These are phyloP conservation scores for Themeda triandra DNA, from an alignment of 176 grass and related monocot species.

Conservation along the genomic window DNA sequence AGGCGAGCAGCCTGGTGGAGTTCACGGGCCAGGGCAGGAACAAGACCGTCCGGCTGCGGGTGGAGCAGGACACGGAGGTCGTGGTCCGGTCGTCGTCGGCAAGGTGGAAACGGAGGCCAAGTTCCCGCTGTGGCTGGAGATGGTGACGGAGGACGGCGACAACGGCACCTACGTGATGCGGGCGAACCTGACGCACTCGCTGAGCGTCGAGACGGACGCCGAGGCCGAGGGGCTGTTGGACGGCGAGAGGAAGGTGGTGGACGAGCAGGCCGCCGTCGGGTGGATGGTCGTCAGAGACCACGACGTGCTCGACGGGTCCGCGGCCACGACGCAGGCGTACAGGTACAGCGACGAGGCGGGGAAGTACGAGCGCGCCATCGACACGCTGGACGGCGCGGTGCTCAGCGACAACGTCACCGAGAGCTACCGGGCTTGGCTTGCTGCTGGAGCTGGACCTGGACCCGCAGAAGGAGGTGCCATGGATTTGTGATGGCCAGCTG, in stretches of 20 bases:
- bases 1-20: slow-evolving; percentile 53
- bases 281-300: slow-evolving; percentile 79
- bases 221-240: slow-evolving; percentile 14
- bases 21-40: slow-evolving; percentile 49
- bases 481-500: not conserved
- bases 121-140: slow-evolving; percentile 56
- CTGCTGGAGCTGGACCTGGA: not conserved
- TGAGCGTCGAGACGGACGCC: slow-evolving; percentile 33
- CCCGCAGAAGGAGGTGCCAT: not conserved
- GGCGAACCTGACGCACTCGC: slow-evolving; percentile 54
- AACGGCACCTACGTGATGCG: slow-evolving; percentile 47
- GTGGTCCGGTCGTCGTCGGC: slow-evolving; percentile 13
- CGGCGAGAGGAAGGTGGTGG: slow-evolving; percentile 12
- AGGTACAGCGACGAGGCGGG: slow-evolving; percentile 40
- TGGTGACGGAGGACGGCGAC: slow-evolving; percentile 36
- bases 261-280: slow-evolving; percentile 62
- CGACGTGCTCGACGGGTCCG: slow-evolving; percentile 65
- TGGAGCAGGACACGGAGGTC: slow-evolving; percentile 50
- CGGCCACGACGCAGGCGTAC: slow-evolving; percentile 51
- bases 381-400: slow-evolving; percentile 50
- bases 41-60: slow-evolving; percentile 55
- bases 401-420: slow-evolving; percentile 69
- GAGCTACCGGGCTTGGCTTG: slow-evolving; percentile 16
- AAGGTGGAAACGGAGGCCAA: slow-evolving; percentile 37
- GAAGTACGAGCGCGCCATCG: slow-evolving; percentile 40